These are phyloP conservation scores for Parietaria judaica DNA, from an alignment of 306 rosid genomes.

Conservation along the genomic window DNA sequence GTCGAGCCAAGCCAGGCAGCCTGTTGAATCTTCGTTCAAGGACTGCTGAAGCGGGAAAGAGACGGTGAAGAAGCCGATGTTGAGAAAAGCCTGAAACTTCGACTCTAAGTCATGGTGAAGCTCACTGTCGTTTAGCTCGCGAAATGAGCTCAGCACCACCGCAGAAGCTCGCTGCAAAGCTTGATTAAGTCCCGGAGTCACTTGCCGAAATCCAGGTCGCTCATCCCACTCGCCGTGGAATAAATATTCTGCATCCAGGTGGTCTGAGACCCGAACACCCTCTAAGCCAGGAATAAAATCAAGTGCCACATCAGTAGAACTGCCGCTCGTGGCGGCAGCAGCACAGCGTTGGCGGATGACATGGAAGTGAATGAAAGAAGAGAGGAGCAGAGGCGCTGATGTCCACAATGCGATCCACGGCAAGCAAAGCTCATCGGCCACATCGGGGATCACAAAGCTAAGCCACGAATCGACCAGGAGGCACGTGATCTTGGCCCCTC, in stretches of 20 bases:
- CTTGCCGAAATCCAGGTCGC: constrained; percentile 15
- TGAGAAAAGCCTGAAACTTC: constrained; percentile 20
- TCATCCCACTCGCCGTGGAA: not conserved
- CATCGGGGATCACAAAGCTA: no score
- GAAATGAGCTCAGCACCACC: constrained; percentile 29
- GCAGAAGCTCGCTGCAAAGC: constrained; percentile 29
- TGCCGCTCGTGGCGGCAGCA: no score
- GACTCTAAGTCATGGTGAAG: constrained; percentile 25
- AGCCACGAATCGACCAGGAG: no score
- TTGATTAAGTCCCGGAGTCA: constrained; percentile 15
- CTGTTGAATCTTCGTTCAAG: constrained; percentile 15
- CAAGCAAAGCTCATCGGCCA: no score
- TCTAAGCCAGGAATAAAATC: no score
- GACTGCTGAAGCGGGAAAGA: constrained; percentile 11
- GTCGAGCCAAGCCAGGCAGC: constrained; percentile 25
- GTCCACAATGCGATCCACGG: no score
- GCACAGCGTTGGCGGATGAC: no score
- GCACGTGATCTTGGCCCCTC: constrained; percentile 20
- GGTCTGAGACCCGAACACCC: constrained; percentile 21
- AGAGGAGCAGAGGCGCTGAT: no score
- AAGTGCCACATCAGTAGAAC: no score
- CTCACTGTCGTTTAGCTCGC: constrained; percentile 23
- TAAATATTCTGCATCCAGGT: constrained; percentile 13
- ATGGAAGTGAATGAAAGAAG: no score
- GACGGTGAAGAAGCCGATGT: constrained; percentile 31